Conservation (phyloP, 257 asterid species). For the Coffea canephora region DNA sequence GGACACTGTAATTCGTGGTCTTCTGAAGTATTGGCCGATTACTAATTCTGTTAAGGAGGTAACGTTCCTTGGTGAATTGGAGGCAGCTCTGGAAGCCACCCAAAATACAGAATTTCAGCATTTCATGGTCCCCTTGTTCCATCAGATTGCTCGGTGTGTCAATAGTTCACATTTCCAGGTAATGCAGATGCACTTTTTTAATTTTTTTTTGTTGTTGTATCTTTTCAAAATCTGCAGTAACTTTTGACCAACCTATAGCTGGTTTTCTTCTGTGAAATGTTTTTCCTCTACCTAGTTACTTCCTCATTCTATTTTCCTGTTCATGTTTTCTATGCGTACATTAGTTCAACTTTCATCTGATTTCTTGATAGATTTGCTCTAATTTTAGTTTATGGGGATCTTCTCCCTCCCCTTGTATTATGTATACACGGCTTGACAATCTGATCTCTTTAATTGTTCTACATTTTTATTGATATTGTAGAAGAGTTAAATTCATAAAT, state of each 20-base stretch:
- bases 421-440: too few relatives aligned
- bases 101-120: conserved; percentile 38
- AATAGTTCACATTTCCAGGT: conserved; percentile 49
- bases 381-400: too few relatives aligned
- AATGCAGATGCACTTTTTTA: neutral
- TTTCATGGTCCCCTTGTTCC: conserved; percentile 40
- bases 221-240: neutral
- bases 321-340: too few relatives aligned
- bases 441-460: too few relatives aligned
- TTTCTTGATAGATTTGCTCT: too few relatives aligned
- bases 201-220: neutral
- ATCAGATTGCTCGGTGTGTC: conserved; percentile 39
- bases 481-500: too few relatives aligned
- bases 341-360: too few relatives aligned
- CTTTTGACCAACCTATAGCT: neutral
- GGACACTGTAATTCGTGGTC: conserved; percentile 37
- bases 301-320: too few relatives aligned
- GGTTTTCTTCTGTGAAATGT: too few relatives aligned
- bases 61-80: conserved; percentile 45
- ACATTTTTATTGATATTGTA: too few relatives aligned
- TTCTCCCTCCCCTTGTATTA: too few relatives aligned
- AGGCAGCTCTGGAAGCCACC: conserved; percentile 44
- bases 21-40: conserved; percentile 45
- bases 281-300: too few relatives aligned
- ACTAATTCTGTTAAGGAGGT: conserved; percentile 46